Evolutionary conservation across 139 green algal species (phyloP).

Genomic region (Pseudopediastrum boryanum): DNA sequence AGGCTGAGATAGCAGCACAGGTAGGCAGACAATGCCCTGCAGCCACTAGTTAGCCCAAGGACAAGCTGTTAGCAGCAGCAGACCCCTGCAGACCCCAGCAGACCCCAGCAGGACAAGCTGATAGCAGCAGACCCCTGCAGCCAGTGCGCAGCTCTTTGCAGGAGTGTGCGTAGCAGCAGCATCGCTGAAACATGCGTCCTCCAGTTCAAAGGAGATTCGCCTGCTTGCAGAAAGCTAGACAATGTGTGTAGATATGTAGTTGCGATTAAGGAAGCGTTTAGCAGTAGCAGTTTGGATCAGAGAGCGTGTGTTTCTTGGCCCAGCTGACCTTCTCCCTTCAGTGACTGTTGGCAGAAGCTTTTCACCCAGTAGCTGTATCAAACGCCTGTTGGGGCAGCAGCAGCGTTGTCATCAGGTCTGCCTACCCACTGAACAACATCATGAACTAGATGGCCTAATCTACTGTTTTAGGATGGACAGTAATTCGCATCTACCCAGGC

Average conservation of each 20-base stretch:
- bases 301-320: too few relatives aligned
- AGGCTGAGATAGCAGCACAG: slow-evolving; percentile 23
- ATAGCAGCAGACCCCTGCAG: neutral
- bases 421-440: too few relatives aligned
- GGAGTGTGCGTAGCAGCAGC: neutral
- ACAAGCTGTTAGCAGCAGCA: neutral
- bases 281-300: too few relatives aligned
- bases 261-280: too few relatives aligned
- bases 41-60: neutral
- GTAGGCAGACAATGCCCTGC: neutral
- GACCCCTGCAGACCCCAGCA: too few relatives aligned
- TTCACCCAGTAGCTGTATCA: neutral
- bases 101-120: neutral
- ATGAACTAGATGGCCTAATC: too few relatives aligned
- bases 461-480: neutral
- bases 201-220: too few relatives aligned
- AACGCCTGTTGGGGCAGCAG: too few relatives aligned
- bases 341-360: neutral
- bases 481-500: slow-evolving; percentile 11
- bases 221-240: too few relatives aligned
- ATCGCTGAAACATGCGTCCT: neutral
- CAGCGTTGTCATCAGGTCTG: too few relatives aligned
- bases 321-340: too few relatives aligned
- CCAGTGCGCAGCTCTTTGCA: neutral
- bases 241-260: too few relatives aligned